Percentiles rank a stretch among this genome's conserved stretches.
Evolutionary conservation across 768 basidiomycete species (phyloP).

Genomic region (Tricholoma bakamatsutake): DNA sequence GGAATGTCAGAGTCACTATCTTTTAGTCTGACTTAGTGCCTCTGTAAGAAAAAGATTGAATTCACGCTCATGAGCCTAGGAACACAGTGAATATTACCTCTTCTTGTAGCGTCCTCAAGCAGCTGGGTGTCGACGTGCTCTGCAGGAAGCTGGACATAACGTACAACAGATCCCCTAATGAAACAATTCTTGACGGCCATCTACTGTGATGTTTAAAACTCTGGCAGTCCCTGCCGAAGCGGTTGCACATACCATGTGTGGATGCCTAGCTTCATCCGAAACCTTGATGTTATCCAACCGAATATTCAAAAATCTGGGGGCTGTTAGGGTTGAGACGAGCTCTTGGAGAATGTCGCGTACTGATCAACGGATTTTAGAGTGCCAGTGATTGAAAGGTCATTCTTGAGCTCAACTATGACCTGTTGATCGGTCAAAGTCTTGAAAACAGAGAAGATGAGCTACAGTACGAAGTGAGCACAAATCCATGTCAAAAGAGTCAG

Average conservation of each 20-base stretch:
- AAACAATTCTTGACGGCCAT: constrained; percentile 99
- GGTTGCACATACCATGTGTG: constrained; percentile 77
- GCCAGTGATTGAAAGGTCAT: constrained; percentile 95
- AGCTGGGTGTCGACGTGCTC: constrained; percentile 93
- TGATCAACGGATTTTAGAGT: constrained; percentile 97
- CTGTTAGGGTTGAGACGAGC: not conserved
- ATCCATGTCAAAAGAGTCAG: not conserved
- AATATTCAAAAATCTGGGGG: constrained; percentile 85
- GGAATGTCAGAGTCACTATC: constrained; percentile 17
- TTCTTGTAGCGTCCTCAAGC: constrained; percentile 91
- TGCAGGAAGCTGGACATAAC: constrained; percentile 92
- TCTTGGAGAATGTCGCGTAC: constrained; percentile 36
- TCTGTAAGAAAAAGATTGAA: constrained; percentile 25
- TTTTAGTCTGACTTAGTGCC: constrained; percentile 40
- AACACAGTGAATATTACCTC: constrained; percentile 51
- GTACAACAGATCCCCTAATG: constrained; percentile 96
- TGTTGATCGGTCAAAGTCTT: constrained; percentile 97
- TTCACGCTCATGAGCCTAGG: not conserved
- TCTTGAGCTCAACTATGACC: constrained; percentile 97
- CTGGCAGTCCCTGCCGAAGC: not conserved
- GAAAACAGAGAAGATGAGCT: constrained; percentile 98
- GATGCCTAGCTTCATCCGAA: constrained; percentile 87
- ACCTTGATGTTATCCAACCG: constrained; percentile 92
- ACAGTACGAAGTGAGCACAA: not conserved
- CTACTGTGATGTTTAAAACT: constrained; percentile 32